Percentiles rank a stretch among this genome's conserved stretches.
These are phyloP conservation scores for Komagataella kurtzmanii DNA, from an alignment of 805 yeast genomes.

Conservation along the genomic window DNA sequence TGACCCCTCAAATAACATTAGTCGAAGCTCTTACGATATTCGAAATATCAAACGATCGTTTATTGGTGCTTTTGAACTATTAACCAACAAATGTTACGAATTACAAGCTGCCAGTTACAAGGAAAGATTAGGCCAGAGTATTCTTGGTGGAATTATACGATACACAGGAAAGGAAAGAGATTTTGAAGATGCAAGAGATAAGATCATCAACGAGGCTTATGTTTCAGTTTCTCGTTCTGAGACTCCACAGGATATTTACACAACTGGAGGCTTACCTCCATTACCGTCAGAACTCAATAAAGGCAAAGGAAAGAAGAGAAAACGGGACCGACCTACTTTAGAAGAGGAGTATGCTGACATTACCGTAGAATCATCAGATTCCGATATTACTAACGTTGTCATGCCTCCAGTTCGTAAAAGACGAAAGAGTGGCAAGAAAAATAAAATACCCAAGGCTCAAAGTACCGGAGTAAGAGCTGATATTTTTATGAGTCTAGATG, in stretches of 20 bases:
- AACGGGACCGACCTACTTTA: background rate
- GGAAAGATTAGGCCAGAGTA: constrained; percentile 55
- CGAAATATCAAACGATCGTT: constrained; percentile 74
- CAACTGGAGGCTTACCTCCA: constrained; percentile 12
- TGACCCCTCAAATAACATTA: constrained; percentile 70
- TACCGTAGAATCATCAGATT: background rate
- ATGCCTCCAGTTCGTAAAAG: background rate
- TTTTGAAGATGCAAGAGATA: constrained; percentile 59
- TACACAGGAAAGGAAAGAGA: constrained; percentile 65
- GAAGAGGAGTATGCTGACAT: background rate
- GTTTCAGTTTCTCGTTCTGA: constrained; percentile 11
- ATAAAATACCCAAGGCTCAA: background rate
- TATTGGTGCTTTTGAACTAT: constrained; percentile 73
- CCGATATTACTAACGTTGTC: background rate
- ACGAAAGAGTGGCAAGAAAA: background rate
- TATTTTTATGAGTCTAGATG: background rate
- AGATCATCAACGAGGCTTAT: constrained; percentile 48
- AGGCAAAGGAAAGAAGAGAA: constrained; percentile 10
- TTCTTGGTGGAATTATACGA: constrained; percentile 68
- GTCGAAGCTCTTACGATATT: constrained; percentile 74
- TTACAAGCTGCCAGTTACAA: constrained; percentile 53
- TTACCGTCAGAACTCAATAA: constrained; percentile 21
- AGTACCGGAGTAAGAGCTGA: background rate
- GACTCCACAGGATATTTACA: constrained; percentile 2
- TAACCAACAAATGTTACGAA: constrained; percentile 64